These are phyloP conservation scores for Linnemannia zychae DNA, from an alignment of 192 early-diverging fungal species.

Conservation along the genomic window DNA sequence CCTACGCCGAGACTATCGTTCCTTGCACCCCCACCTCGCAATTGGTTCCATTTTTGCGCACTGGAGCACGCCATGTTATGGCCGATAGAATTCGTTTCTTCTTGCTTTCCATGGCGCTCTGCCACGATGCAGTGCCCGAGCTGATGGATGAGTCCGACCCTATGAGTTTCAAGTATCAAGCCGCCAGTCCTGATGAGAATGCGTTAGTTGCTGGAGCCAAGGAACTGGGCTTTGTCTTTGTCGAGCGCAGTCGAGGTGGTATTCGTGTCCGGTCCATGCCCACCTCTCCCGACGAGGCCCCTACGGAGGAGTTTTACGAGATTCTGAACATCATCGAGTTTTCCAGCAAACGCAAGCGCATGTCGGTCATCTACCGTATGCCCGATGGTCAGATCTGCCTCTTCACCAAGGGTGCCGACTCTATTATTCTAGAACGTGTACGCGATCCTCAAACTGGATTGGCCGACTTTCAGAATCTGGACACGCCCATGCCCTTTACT, in stretches of 20 bases:
- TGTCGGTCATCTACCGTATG: conserved; percentile 83
- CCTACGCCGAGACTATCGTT: conserved; percentile 43
- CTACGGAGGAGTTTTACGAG: conserved; percentile 59
- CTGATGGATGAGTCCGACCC: conserved; percentile 67
- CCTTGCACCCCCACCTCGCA: conserved; percentile 57
- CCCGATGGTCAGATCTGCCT: conserved; percentile 82
- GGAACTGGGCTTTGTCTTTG: conserved; percentile 79
- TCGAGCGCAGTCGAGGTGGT: conserved; percentile 67
- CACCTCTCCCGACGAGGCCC: conserved; percentile 8
- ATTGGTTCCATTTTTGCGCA: conserved; percentile 37
- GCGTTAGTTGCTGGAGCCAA: conserved; percentile 85
- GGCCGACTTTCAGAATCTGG: conserved; percentile 30
- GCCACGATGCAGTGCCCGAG: conserved; percentile 87
- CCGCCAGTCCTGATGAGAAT: conserved; percentile 87
- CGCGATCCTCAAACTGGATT: conserved; percentile 44
- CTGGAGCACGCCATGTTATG: conserved; percentile 56
- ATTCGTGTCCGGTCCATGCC: conserved; percentile 37
- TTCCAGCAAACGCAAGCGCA: conserved; percentile 88
- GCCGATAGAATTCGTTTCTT: conserved; percentile 73
- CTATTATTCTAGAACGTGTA: conserved; percentile 82
- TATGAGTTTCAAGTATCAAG: conserved; percentile 79
- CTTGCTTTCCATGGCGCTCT: conserved; percentile 81
- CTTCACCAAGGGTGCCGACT: conserved; percentile 94
- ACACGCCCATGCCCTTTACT: conserved; percentile 27
- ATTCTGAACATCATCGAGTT: conserved; percentile 89